Base-by-base conservation (phyloP, 139 green algal species). In the Pleodorina starrii region DNA sequence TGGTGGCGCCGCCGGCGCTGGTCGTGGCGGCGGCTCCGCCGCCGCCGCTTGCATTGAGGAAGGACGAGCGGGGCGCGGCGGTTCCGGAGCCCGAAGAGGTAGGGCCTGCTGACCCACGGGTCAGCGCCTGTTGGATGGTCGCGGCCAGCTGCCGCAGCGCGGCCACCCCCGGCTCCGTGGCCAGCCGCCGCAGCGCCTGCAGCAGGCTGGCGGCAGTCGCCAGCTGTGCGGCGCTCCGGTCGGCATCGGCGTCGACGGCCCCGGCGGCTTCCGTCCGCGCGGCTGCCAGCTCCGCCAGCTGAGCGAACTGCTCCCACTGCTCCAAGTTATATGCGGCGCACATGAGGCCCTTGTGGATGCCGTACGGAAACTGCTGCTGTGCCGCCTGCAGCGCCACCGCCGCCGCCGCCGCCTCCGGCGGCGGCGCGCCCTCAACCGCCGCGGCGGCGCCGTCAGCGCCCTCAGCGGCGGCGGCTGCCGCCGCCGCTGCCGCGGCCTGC, bases 311-410 rank as follows among this genome's bases (percentile, higher is more conserved):
- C 4, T 50, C n/a, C 42, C 75, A 38, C 42, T 92, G 85, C 74
- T 93, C 91, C 54, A 92, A 86, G 81, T 89, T 91, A 86, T 91
- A 92, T 0, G 93, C 93, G 4, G 89, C 84, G 73, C 89, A 92
- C 86, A 95, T 72, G 16, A 95, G 72, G 19, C 74, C 85, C 79
- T 93, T 87, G 42, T 83, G 89, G 10, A 85, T 69, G 36, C 14
- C 25, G 46, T 43, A 88, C 35, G 83, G 68, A 5, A 88, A 32
- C 38, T 11, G 23, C 46, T 88, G 66, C n/a, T 50, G 44, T 1
- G 79, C 79, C 14, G 57, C 59, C 43, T 50, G 23, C n/a, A 87
- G 17, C 43, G 40, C 59, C 60, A 6, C 43, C 16, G 21, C 43
- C 25, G 59, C 35, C 36, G 36, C 68, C 5, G 32, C 4, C 16